A percentile compares a stretch with the other conserved stretches of the same genome.
These are phyloP conservation scores for Corymbia maculata DNA, from an alignment of 345 rosid genomes.

Conservation along the genomic window DNA sequence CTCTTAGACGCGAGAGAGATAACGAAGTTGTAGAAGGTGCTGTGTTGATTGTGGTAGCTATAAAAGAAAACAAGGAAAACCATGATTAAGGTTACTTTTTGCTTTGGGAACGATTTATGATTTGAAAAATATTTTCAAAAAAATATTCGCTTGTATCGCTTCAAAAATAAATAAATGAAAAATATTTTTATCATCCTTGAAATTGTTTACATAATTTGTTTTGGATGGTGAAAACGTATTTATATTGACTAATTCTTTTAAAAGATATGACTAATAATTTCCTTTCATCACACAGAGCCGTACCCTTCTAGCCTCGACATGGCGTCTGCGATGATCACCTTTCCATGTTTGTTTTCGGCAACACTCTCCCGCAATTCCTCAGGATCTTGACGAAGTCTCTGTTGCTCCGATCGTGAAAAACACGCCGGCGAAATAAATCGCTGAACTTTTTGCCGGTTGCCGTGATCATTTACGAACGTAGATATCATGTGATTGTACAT, in stretches of 20 bases:
- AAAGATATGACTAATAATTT: not conserved
- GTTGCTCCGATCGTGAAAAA: not conserved
- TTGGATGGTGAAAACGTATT: not conserved
- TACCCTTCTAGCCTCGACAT: not conserved
- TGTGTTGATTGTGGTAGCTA: not conserved
- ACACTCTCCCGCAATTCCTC: not conserved
- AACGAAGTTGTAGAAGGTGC: not conserved
- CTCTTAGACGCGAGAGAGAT: not conserved
- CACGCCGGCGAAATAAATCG: not conserved
- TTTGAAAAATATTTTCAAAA: accelerated
- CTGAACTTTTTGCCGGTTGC: not conserved
- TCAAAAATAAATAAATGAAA: not conserved
- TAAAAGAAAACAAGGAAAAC: not conserved
- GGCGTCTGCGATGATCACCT: not conserved
- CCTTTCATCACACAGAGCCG: not conserved
- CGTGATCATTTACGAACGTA: not conserved
- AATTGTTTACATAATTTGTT: not conserved
- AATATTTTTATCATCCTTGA: not conserved
- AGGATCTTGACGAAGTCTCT: not conserved
- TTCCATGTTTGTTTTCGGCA: not conserved
- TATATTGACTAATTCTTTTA: not conserved
- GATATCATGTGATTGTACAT: not conserved
- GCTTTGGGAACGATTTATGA: not conserved
- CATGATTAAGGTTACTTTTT: not conserved
- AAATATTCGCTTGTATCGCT: not conserved